Evolutionary conservation across 2,329 filamentous ascomycete genomes (phyloP), one percentile per base, ranked within the genome.

Genomic region (Dactylellina leptospora): DNA sequence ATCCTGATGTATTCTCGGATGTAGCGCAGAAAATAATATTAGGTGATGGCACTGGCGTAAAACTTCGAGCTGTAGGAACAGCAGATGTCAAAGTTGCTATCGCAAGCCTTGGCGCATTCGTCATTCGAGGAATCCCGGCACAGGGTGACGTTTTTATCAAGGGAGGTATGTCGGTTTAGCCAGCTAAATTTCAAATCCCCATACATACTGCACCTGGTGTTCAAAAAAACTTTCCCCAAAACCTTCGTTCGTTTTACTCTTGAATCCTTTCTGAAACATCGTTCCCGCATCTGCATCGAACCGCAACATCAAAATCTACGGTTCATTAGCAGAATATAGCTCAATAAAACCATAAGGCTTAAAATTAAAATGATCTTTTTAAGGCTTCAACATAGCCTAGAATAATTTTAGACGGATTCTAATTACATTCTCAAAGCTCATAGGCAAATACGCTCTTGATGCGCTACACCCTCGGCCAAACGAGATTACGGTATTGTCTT

Each of bases 1-100:
- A 97, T 78, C 83, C 88, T 48, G 86, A 90, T 73, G 84, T 95
- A 1, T 90, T 99, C 78, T 86, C 87, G 28, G 87, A 93, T 55
- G 86, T 97, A 2, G 84, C 97, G n/a, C 87, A 92, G 78, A 86
- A 86, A 60, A 83, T 97, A 56, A 80, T 97, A 3, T 93, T 96
- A 76, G 89, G 90, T 64, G 85, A 83, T 64, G 76, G 75, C 11
- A 84, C 88, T 72, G 82, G 86, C 20, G 83, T 97, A n/a, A 79
- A 85, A 47, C 83, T 99, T 61, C 85, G 87, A 56, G 87, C 97
- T 74, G 85, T 89, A 76, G 92, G 93, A 20, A 83, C 85, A 44
- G 92, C 97, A 64, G 91, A 96, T 79, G 90, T 93, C 74, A 87
- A 90, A 77, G 86, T 97, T 55, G 84, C 87, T 68, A 97, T 93